These are phyloP conservation scores for Pichia gijzeniarum DNA, from an alignment of 805 yeast genomes.

Conservation along the genomic window DNA sequence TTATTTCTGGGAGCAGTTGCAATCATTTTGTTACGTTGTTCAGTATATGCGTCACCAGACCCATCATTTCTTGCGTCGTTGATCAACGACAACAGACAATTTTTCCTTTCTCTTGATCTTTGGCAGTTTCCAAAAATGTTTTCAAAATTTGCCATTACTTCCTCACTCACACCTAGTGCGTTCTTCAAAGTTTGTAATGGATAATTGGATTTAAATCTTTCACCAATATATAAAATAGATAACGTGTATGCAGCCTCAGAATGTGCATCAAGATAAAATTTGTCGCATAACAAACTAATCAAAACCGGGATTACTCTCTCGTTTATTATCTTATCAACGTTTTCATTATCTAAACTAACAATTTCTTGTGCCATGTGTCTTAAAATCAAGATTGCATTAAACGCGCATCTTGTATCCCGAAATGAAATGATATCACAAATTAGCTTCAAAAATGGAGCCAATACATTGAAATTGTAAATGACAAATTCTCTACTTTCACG, in stretches of 20 bases:
- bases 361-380: constrained; percentile 67
- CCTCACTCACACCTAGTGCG: constrained; percentile 45
- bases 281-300: constrained; percentile 60
- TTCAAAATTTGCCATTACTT: constrained; percentile 59
- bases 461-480: constrained; percentile 52
- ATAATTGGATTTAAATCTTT: constrained; percentile 61
- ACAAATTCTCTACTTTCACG: constrained; percentile 60
- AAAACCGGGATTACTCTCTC: constrained; percentile 66
- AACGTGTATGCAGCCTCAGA: constrained; percentile 88
- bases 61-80: constrained; percentile 44
- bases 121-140: constrained; percentile 55
- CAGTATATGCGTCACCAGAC: constrained; percentile 24
- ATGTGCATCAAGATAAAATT: constrained; percentile 78
- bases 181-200: constrained; percentile 57
- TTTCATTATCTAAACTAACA: constrained; percentile 54
- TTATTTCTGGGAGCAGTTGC: constrained; percentile 11
- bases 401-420: constrained; percentile 88
- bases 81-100: constrained; percentile 72
- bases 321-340: constrained; percentile 65
- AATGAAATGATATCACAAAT: constrained; percentile 72
- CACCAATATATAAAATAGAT: constrained; percentile 68
- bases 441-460: constrained; percentile 73
- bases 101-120: constrained; percentile 71
- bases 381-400: constrained; percentile 77
- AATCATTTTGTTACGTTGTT: constrained; percentile 13